Percentiles rank a stretch among this genome's conserved stretches.
phyloP scores from a whole-genome alignment of 441 rosid genomes.

The Rhodomyrtus psidioides region DNA sequence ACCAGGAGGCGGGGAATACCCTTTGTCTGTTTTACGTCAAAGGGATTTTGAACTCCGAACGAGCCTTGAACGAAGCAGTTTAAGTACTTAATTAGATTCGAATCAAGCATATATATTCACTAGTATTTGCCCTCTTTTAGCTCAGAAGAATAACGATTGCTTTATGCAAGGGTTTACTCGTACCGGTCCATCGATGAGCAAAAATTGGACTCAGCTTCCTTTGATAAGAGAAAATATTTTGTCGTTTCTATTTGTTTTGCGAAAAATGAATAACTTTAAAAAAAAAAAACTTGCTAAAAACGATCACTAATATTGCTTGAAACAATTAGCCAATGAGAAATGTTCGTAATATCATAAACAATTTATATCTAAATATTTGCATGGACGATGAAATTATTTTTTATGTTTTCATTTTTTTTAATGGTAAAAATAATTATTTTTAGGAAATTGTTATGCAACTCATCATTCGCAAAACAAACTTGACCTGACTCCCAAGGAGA shows the following conservation, averaged over 20 bases:
- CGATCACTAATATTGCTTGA: not conserved
- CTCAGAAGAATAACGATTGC: not conserved
- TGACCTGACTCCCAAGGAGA: accelerated
- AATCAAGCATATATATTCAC: accelerated
- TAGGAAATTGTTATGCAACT: not conserved
- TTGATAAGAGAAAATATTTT: accelerated
- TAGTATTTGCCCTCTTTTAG: not conserved
- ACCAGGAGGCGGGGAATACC: too few species aligned
- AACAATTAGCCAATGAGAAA: not conserved
- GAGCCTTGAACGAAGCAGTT: too few species aligned
- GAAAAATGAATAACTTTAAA: not conserved
- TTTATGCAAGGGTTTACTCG: not conserved
- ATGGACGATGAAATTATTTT: not conserved
- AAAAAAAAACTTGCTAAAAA: accelerated
- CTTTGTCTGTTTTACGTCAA: too few species aligned
- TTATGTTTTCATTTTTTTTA: not conserved
- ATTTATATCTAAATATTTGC: accelerated
- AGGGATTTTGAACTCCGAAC: too few species aligned
- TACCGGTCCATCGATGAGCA: not conserved
- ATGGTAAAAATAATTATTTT: not conserved
- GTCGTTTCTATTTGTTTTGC: accelerated
- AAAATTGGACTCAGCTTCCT: not conserved
- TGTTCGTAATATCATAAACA: not conserved
- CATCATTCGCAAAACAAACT: accelerated
- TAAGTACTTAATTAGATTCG: too few species aligned